Conservation (phyloP, 345 rosid genomes). For the Barbarea vulgaris region DNA sequence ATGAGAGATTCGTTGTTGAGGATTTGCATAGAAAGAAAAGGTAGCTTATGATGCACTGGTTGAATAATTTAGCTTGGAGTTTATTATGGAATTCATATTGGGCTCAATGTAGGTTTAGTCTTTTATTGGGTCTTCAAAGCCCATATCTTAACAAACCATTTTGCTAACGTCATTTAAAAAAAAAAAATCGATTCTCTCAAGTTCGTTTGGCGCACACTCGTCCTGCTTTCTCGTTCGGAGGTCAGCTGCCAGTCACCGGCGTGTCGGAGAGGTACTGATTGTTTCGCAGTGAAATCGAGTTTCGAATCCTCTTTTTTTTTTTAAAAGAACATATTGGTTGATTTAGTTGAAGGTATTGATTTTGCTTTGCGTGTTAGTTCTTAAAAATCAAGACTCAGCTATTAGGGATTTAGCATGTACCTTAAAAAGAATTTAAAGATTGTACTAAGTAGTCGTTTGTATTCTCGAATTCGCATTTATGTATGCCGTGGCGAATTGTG, state of each 20-base stretch:
- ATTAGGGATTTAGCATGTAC: conserved; percentile 20
- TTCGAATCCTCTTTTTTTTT: too few relatives aligned
- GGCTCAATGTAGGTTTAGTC: neutral
- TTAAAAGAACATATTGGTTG: neutral
- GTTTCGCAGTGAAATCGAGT: neutral
- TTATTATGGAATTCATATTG: neutral
- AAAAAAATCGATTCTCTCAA: neutral
- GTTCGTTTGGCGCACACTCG: neutral
- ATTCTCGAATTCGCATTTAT: too few relatives aligned
- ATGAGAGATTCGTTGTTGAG: neutral
- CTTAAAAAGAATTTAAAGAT: too few relatives aligned
- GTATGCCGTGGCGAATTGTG: neutral
- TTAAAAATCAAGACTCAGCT: neutral
- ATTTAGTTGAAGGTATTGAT: neutral
- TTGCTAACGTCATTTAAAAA: neutral
- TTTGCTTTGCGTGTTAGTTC: neutral
- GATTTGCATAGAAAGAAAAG: neutral
- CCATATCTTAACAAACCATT: neutral
- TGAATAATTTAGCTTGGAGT: too few relatives aligned
- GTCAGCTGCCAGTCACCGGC: too few relatives aligned
- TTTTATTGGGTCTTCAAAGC: conserved; percentile 6
- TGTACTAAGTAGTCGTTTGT: neutral
- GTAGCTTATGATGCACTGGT: neutral
- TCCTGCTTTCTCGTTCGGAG: neutral
- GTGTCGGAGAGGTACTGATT: neutral